A percentile compares a stretch with the other conserved stretches of the same genome.
Conservation (phyloP, 352 stramenopile genomes). For the Globisporangium middletonii region DNA sequence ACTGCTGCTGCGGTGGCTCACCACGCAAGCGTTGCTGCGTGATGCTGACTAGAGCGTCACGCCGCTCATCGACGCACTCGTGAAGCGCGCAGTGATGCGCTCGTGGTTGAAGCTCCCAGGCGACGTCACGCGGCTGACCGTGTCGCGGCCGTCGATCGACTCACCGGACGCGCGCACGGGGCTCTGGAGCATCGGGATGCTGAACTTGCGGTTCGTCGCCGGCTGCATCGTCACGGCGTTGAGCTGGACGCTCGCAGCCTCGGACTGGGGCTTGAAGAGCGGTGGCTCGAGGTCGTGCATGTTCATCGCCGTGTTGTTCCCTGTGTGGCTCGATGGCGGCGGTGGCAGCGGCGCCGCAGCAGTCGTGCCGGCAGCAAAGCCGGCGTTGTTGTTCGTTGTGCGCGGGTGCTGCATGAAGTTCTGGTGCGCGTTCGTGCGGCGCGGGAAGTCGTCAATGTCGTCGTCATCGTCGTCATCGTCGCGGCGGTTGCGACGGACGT, state of each 20-base stretch:
- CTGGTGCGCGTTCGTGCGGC: constrained; percentile 52
- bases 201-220: constrained; percentile 13
- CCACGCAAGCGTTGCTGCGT: neutral
- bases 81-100: constrained; percentile 14
- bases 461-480: constrained; percentile 48
- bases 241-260: constrained; percentile 12
- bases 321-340: no score
- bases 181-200: constrained; percentile 20
- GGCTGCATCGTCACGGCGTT: constrained; percentile 13
- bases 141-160: constrained; percentile 16
- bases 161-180: constrained; percentile 8
- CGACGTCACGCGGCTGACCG: constrained; percentile 9
- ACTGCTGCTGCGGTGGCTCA: neutral
- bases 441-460: constrained; percentile 34
- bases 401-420: neutral
- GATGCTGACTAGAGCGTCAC: constrained; percentile 9
- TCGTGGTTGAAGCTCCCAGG: constrained; percentile 11
- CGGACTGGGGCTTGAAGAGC: constrained; percentile 11
- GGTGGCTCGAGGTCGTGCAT: constrained; percentile 9
- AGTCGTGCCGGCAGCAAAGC: neutral
- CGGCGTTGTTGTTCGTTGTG: neutral
- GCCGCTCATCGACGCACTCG: constrained; percentile 12
- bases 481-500: constrained; percentile 37
- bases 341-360: neutral
- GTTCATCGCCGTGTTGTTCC: neutral